Conservation (phyloP, 306 rosid species). For the Dalbergia cochinchinensis region DNA sequence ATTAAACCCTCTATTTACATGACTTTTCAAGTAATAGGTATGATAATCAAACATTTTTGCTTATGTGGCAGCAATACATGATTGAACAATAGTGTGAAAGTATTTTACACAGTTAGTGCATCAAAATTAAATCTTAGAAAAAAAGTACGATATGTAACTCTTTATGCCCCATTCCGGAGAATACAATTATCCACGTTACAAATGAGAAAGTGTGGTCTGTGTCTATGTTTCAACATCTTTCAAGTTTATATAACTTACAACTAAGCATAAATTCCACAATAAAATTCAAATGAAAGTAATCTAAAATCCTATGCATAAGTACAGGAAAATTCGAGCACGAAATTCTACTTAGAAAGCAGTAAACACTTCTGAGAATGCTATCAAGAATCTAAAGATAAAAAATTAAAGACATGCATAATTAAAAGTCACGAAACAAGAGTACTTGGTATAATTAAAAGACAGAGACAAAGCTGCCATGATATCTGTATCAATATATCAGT, state of each 20-base stretch:
- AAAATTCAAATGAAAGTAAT: slow-evolving; percentile 36
- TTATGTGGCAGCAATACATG: no score
- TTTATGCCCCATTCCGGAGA: slow-evolving; percentile 15
- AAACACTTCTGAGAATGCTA: slow-evolving; percentile 33
- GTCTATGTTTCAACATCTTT: slow-evolving; percentile 31
- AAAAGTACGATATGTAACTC: slow-evolving; percentile 9
- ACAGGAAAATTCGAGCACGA: slow-evolving; percentile 37
- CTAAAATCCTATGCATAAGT: slow-evolving; percentile 35
- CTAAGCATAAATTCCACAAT: slow-evolving; percentile 18
- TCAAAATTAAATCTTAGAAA: no score
- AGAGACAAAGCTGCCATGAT: slow-evolving; percentile 14
- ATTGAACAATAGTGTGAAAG: no score
- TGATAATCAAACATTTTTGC: no score
- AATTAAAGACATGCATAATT: slow-evolving; percentile 14
- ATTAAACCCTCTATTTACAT: no score
- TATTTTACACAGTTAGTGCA: no score
- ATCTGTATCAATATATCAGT: slow-evolving; percentile 39
- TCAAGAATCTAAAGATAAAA: slow-evolving; percentile 36
- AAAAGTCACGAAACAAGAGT: slow-evolving; percentile 28
- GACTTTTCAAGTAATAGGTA: no score
- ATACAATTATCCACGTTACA: slow-evolving; percentile 31
- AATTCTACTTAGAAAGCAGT: slow-evolving; percentile 40
- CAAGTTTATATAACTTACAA: slow-evolving; percentile 30
- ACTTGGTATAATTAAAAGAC: slow-evolving; percentile 15
- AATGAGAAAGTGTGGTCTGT: neutral